phyloP scores from a whole-genome alignment of 177 flowering plant genomes.

The Vitis hybrid region DNA sequence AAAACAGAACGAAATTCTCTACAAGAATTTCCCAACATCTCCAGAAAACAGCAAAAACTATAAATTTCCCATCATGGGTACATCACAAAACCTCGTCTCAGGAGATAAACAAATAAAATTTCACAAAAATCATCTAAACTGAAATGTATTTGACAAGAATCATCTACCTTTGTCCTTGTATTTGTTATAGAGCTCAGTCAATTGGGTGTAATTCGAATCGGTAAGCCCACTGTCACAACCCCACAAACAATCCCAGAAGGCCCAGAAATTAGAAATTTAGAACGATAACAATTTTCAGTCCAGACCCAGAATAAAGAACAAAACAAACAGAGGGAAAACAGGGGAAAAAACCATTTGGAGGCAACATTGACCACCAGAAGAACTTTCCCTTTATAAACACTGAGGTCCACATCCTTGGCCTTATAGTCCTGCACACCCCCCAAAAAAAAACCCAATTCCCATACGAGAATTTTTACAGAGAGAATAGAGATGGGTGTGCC shows the following conservation, averaged over 20 bases:
- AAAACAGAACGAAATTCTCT: not conserved
- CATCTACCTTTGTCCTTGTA: constrained; percentile 72
- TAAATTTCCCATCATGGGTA: not conserved
- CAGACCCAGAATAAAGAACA: not conserved
- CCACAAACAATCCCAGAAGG: not conserved
- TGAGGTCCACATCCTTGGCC: constrained; percentile 58
- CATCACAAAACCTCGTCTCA: not conserved
- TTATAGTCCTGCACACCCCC: constrained; percentile 51
- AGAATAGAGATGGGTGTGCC: not conserved
- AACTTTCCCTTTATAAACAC: constrained; percentile 66
- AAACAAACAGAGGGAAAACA: not conserved
- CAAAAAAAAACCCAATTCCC: not conserved
- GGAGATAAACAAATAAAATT: not conserved
- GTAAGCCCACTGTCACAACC: constrained; percentile 63
- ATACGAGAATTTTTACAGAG: not conserved
- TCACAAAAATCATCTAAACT: not conserved
- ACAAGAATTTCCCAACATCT: not conserved
- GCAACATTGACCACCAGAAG: constrained; percentile 80
- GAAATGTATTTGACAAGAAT: not conserved
- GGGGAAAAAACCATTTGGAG: constrained; percentile 63
- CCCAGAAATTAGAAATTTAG: not conserved
- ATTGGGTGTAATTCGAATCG: constrained; percentile 67
- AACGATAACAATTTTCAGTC: too few relatives aligned
- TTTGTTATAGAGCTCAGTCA: constrained; percentile 67
- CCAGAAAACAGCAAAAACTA: not conserved